A percentile compares a stretch with the other conserved stretches of the same genome.
phyloP scores from a whole-genome alignment of 108 stramenopile genomes.

The Licmophora abbreviata region DNA sequence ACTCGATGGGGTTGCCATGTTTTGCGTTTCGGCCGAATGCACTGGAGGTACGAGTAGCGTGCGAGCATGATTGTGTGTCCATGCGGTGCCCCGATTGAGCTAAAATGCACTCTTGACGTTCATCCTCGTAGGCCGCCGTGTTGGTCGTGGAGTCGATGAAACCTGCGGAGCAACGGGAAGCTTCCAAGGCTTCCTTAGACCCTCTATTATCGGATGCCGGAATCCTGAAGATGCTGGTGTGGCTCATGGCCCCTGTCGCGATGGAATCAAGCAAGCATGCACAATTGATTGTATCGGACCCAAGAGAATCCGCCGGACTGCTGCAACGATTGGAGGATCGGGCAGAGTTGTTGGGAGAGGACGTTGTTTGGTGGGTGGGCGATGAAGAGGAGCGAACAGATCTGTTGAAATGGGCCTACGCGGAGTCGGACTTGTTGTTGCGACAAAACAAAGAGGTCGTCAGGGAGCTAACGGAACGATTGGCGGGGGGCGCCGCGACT shows the following conservation, averaged over 20 bases:
- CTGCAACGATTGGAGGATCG: slow-evolving; percentile 54
- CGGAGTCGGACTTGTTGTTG: slow-evolving; percentile 69
- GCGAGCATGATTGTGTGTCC: slow-evolving; percentile 19
- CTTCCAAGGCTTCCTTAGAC: slow-evolving; percentile 32
- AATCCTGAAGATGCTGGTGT: slow-evolving; percentile 77
- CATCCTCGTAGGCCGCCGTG: slow-evolving; percentile 34
- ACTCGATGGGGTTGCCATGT: slow-evolving; percentile 86
- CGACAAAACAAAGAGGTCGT: slow-evolving; percentile 47
- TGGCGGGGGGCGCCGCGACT: slow-evolving; percentile 76
- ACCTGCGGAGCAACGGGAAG: slow-evolving; percentile 8
- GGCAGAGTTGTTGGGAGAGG: slow-evolving; percentile 20
- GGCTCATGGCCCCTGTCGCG: slow-evolving; percentile 91
- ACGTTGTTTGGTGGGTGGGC: slow-evolving; percentile 9
- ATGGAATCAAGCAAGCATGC: slow-evolving; percentile 76
- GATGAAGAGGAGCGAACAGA: slow-evolving; percentile 41
- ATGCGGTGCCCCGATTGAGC: slow-evolving; percentile 4
- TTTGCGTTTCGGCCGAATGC: slow-evolving; percentile 93
- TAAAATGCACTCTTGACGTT: no score
- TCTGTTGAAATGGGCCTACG: slow-evolving; percentile 74
- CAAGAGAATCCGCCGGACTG: slow-evolving; percentile 78
- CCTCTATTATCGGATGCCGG: slow-evolving; percentile 66
- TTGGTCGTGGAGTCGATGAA: slow-evolving; percentile 33
- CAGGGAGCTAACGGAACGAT: slow-evolving; percentile 54
- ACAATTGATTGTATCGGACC: slow-evolving; percentile 82
- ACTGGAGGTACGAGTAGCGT: no score